phyloP scores from a whole-genome alignment of 768 basidiomycete genomes.

The Botryobasidium botryosum region DNA sequence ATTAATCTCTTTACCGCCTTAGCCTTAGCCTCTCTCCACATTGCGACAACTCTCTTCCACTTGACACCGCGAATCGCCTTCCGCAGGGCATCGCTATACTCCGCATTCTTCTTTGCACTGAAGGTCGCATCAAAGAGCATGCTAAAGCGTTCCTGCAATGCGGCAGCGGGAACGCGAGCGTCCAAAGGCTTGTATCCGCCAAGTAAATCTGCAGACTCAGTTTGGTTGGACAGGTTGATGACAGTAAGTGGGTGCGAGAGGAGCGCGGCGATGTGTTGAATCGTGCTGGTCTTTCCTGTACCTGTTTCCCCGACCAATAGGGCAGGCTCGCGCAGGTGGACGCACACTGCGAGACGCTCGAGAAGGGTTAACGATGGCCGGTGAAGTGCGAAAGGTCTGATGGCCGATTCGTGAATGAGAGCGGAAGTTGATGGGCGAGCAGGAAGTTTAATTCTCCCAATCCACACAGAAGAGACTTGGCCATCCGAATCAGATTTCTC shows the following conservation, averaged over 20 bases:
- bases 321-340: constrained; percentile 63
- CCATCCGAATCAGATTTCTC: constrained; percentile 49
- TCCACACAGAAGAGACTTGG: constrained; percentile 33
- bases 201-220: constrained; percentile 82
- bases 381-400: constrained; percentile 74
- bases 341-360: constrained; percentile 58
- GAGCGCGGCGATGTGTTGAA: constrained; percentile 73
- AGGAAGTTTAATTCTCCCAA: constrained; percentile 45
- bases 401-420: constrained; percentile 20
- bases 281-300: constrained; percentile 92
- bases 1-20: constrained; percentile 9
- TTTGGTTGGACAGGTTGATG: constrained; percentile 90
- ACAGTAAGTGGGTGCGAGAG: constrained; percentile 64
- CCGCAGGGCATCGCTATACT: constrained; percentile 64
- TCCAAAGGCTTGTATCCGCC: constrained; percentile 97
- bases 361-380: constrained; percentile 65
- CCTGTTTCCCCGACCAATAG: constrained; percentile 95
- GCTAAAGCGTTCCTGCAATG: constrained; percentile 55
- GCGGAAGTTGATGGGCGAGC: constrained; percentile 21
- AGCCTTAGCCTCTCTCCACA: constrained; percentile 52
- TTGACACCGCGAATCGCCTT: constrained; percentile 68
- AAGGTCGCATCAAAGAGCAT: constrained; percentile 75
- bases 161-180: constrained; percentile 55
- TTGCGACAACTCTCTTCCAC: constrained; percentile 66
- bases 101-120: constrained; percentile 75